These are phyloP conservation scores for Pythium aquatile DNA, from an alignment of 352 stramenopile species.

Conservation along the genomic window DNA sequence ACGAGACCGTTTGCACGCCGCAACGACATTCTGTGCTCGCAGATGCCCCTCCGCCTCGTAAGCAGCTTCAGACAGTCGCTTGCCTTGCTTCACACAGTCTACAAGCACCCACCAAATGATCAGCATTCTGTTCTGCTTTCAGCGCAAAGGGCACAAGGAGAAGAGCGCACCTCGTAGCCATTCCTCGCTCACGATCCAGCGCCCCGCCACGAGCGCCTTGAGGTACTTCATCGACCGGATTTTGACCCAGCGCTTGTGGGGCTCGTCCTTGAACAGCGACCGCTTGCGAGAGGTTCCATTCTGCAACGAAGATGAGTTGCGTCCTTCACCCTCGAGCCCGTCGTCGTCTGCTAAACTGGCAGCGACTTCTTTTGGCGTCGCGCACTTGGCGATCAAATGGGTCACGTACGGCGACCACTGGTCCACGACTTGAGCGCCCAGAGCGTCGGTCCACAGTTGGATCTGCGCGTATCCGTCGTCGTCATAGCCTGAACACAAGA, in stretches of 20 bases:
- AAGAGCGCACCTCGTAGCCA: constrained; percentile 61
- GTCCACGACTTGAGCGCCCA: constrained; percentile 31
- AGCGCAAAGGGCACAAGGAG: not conserved
- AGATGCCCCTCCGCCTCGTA: constrained; percentile 35
- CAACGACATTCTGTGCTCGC: constrained; percentile 27
- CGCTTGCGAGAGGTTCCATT: constrained; percentile 33
- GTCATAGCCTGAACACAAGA: constrained; percentile 31
- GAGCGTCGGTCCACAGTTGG: constrained; percentile 11
- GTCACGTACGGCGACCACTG: constrained; percentile 56
- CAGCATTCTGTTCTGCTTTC: constrained; percentile 2
- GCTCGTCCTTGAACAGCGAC: constrained; percentile 45
- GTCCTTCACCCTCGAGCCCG: not conserved
- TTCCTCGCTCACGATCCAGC: constrained; percentile 83
- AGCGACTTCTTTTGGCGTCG: constrained; percentile 37
- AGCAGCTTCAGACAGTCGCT: constrained; percentile 23
- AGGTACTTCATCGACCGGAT: constrained; percentile 87
- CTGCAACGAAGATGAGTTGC: not conserved
- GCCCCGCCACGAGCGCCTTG: constrained; percentile 70
- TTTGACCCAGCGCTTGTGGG: constrained; percentile 66
- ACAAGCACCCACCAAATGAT: not conserved
- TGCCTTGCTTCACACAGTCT: constrained; percentile 27
- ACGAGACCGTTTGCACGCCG: constrained; percentile 27
- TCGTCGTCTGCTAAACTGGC: constrained; percentile 26
- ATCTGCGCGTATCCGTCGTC: constrained; percentile 25
- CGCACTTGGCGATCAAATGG: constrained; percentile 83